Evolutionary conservation across 2,329 filamentous ascomycete species (phyloP), one percentile per base, ranked within the genome.

Genomic region (Colletotrichum aenigma): DNA sequence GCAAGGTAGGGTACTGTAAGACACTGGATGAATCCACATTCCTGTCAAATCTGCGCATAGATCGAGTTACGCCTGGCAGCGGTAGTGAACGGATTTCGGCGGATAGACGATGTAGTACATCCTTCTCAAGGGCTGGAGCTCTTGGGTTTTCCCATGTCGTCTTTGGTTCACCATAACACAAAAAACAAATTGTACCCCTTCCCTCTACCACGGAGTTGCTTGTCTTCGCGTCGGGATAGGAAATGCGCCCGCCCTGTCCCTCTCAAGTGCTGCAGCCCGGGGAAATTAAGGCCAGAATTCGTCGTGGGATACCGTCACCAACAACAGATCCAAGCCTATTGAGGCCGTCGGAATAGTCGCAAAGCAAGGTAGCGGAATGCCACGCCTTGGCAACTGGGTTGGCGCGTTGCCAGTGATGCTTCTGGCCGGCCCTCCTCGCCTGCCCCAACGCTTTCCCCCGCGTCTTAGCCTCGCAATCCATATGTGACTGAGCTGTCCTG

Each of bases 341-440:
- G 62, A 67, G 56, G 69, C 18, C 32, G 55, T 55, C 62, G 62
- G 32, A 26, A 48, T 55, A 67, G 69, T 72, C 69, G 71, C 38
- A 32, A 62, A 67, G 69, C 68, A 72, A 62, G 69, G 24, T 75
- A 32, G 72, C 60, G 38, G 56, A 56, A 48, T 73, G 61, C 69
- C 69, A 36, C 69, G 73, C 62, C 73, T 75, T 75, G 73, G 73
- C 73, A 66, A 55, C 43, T 43, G 71, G 62, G 30, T 68, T 67
- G 69, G 73, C 69, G 55, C 38, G 18, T 38, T 61, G 18, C 66
- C 69, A 72, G 55, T 72, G 62, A 70, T 30, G 26, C 13, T 30
- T 60, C 26, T 30, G 56, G 56, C 18, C 38, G 9, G 38, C 9
- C 38, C 18, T 21, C 38, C 38, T 48, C 18, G 38, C 38, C 38